Conservation (phyloP, 352 stramenopile genomes). For the Phytophthora nicotianae region DNA sequence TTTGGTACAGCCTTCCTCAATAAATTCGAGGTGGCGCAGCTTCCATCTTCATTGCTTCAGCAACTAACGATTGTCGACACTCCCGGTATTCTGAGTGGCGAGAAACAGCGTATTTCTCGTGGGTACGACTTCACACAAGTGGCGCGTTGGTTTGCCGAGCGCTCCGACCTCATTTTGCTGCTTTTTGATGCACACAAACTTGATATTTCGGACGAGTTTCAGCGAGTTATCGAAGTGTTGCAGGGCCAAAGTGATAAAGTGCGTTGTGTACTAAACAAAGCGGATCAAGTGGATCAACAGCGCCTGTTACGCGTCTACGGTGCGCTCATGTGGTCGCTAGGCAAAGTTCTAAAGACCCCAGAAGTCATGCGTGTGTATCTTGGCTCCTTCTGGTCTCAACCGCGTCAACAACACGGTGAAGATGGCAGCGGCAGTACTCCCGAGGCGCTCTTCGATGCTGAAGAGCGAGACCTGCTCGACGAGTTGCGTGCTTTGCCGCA, state of each 20-base stretch:
- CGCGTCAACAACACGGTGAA: constrained; percentile 68
- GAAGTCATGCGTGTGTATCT: constrained; percentile 99
- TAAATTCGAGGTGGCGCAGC: constrained; percentile 97
- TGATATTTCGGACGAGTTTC: constrained; percentile 99
- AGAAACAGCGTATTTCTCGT: constrained; percentile 97
- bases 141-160: constrained; percentile 94
- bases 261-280: constrained; percentile 98
- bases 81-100: constrained; percentile 97
- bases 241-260: constrained; percentile 98
- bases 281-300: constrained; percentile 98
- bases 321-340: constrained; percentile 98
- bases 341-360: constrained; percentile 97
- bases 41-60: constrained; percentile 93
- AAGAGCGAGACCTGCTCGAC: constrained; percentile 97
- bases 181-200: constrained; percentile 99
- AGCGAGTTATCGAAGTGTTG: constrained; percentile 96
- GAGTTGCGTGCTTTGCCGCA: constrained; percentile 96
- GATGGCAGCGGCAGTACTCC: constrained; percentile 71
- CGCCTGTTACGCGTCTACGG: constrained; percentile 98
- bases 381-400: constrained; percentile 97
- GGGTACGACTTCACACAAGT: constrained; percentile 97
- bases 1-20: constrained; percentile 99
- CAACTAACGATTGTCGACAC: constrained; percentile 98
- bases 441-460: constrained; percentile 94
- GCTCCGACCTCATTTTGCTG: constrained; percentile 97